Percentiles rank a stretch among this genome's conserved stretches.
phyloP scores from a whole-genome alignment of 228 moss, liverwort and hornwort species.

The Sphagnum fallax region DNA sequence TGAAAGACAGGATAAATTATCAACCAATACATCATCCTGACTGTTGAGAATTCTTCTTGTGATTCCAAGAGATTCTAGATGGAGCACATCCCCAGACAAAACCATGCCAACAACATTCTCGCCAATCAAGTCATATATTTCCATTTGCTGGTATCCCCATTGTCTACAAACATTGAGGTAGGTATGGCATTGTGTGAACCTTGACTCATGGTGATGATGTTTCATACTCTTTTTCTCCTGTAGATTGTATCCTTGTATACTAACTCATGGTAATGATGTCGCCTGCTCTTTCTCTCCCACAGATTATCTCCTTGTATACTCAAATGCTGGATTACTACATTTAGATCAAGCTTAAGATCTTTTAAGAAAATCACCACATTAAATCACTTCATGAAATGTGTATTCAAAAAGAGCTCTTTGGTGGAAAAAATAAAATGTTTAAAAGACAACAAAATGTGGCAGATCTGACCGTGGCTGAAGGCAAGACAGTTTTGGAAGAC shows the following conservation, averaged over 20 bases:
- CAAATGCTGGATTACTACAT: too few species aligned
- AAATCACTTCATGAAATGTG: not conserved
- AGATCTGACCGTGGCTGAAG: not conserved
- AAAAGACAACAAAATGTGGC: not conserved
- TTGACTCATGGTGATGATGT: not conserved
- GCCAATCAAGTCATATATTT: constrained; percentile 3
- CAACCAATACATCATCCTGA: too few species aligned
- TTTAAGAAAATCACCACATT: not conserved
- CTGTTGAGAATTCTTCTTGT: too few species aligned
- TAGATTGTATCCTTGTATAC: not conserved
- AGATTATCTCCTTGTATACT: not conserved
- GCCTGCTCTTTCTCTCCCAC: not conserved
- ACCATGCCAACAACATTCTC: constrained; percentile 2
- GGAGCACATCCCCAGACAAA: constrained; percentile 9
- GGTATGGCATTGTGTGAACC: not conserved
- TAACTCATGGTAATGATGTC: not conserved
- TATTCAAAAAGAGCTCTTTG: not conserved
- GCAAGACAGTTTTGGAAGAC: not conserved
- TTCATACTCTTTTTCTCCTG: not conserved
- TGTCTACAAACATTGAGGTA: not conserved
- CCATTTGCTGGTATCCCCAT: not conserved
- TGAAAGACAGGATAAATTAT: too few species aligned
- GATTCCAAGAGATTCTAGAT: constrained; percentile 6
- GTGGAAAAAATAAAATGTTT: not conserved
- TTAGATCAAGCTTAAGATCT: not conserved